A percentile compares a stretch with the other conserved stretches of the same genome.
phyloP scores from a whole-genome alignment of 2,329 filamentous ascomycete species.

The Ophiognomonia clavigignenti-juglandacearum region DNA sequence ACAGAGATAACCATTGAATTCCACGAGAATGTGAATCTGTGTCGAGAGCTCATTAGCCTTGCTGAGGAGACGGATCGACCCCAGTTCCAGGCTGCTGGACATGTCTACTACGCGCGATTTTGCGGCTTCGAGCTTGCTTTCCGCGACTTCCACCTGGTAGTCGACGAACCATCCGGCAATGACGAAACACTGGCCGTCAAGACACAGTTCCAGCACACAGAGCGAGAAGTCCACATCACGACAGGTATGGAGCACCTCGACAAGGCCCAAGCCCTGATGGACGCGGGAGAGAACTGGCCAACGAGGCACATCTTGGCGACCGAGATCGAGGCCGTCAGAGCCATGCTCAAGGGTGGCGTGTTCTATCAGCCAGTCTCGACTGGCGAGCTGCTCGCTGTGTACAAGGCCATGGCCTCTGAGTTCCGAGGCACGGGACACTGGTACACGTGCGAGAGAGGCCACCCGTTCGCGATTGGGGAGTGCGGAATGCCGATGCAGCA shows the following conservation, averaged over 20 bases:
- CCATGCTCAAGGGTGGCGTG: slow-evolving; percentile 38
- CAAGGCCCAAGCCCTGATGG: slow-evolving; percentile 18
- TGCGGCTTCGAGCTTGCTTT: slow-evolving; percentile 35
- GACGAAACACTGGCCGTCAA: background rate
- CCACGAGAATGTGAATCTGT: slow-evolving; percentile 30
- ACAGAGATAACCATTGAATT: slow-evolving; percentile 23
- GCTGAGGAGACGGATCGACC: slow-evolving; percentile 31
- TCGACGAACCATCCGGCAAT: background rate
- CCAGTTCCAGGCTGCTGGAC: slow-evolving; percentile 43
- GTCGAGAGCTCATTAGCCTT: slow-evolving; percentile 32
- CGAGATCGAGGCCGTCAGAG: slow-evolving; percentile 41
- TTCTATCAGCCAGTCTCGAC: slow-evolving; percentile 45
- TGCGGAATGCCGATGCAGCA: slow-evolving; percentile 62
- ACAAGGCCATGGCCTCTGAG: slow-evolving; percentile 45
- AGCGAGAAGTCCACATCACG: background rate
- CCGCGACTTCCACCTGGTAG: background rate
- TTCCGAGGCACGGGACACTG: slow-evolving; percentile 54
- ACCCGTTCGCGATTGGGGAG: slow-evolving; percentile 61
- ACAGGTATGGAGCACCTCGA: slow-evolving; percentile 18
- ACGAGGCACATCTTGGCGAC: slow-evolving; percentile 30
- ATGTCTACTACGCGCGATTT: slow-evolving; percentile 45
- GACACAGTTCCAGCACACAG: too few species aligned
- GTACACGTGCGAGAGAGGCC: slow-evolving; percentile 54
- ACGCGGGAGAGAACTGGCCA: slow-evolving; percentile 1
- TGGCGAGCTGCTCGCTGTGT: slow-evolving; percentile 46